Conservation (phyloP, 495 filamentous ascomycete genomes). For the Physcia stellaris region DNA sequence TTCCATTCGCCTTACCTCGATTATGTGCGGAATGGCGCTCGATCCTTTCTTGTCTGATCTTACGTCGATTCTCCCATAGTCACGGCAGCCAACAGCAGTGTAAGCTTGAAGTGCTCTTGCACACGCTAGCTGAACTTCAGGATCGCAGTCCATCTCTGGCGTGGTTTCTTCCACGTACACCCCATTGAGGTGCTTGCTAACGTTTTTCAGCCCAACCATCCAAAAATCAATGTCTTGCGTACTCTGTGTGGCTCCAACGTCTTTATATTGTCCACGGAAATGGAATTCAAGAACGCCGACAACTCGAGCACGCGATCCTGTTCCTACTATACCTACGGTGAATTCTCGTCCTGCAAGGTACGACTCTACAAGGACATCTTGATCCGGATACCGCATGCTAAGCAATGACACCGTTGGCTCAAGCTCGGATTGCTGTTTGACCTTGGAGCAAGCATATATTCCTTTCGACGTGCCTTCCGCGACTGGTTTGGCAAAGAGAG, state of each 20-base stretch:
- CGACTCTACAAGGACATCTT: slow-evolving; percentile 16
- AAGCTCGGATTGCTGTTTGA: slow-evolving; percentile 8
- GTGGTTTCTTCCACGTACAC: slow-evolving; percentile 1
- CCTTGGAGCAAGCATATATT: slow-evolving; percentile 11
- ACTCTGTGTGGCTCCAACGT: background rate
- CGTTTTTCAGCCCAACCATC: slow-evolving; percentile 6
- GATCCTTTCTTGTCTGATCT: background rate
- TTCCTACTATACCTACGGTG: slow-evolving; percentile 17
- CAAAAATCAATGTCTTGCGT: slow-evolving; percentile 1
- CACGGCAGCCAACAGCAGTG: slow-evolving; percentile 10
- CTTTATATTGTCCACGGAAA: slow-evolving; percentile 9
- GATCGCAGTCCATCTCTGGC: slow-evolving; percentile 2
- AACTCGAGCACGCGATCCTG: slow-evolving; percentile 22
- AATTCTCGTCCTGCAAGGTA: slow-evolving; percentile 17
- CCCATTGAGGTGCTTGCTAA: slow-evolving; percentile 1
- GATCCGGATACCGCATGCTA: slow-evolving; percentile 7
- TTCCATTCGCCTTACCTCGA: background rate
- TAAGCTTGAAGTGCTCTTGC: slow-evolving; percentile 11
- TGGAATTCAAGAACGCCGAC: slow-evolving; percentile 28
- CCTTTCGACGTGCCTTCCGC: slow-evolving; percentile 14
- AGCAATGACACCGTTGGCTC: slow-evolving; percentile 4
- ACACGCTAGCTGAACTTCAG: slow-evolving; percentile 9
- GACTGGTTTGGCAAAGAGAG: slow-evolving; percentile 15
- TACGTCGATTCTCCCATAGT: slow-evolving; percentile 7
- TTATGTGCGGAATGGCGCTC: background rate